phyloP scores from a whole-genome alignment of 306 rosid genomes.

The Cotoneaster glaucophyllus region DNA sequence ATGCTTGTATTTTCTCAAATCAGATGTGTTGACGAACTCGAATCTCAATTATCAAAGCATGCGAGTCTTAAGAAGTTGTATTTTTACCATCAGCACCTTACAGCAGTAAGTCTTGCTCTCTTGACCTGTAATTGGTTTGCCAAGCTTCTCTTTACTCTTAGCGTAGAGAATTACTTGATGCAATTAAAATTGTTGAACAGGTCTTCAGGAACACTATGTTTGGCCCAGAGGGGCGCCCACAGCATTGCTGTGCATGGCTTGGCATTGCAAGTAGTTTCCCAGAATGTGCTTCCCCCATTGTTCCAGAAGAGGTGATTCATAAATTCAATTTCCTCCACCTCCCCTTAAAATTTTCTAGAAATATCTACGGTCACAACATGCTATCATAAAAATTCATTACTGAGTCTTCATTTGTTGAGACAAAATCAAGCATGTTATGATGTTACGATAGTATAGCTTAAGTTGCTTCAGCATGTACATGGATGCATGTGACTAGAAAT shows the following conservation, averaged over 20 bases:
- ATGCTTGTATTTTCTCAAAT: conserved; percentile 8
- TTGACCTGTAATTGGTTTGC: conserved; percentile 8
- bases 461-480: neutral
- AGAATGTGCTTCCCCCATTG: conserved; percentile 84
- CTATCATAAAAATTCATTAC: neutral
- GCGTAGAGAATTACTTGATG: neutral
- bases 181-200: conserved; percentile 24
- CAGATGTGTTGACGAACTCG: conserved; percentile 97
- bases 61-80: conserved; percentile 91
- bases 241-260: conserved; percentile 99
- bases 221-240: conserved; percentile 99
- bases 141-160: neutral
- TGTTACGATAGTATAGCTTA: neutral
- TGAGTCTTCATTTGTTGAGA: neutral
- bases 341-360: neutral
- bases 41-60: conserved; percentile 79
- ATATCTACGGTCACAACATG: neutral
- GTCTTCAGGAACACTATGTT: conserved; percentile 98
- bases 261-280: conserved; percentile 99
- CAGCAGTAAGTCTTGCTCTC: conserved; percentile 56
- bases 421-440: neutral
- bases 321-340: conserved; percentile 9
- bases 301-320: conserved; percentile 81
- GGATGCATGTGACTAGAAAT: conserved; percentile 12
- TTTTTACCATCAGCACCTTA: conserved; percentile 93